Conservation (phyloP, 2,329 filamentous ascomycete species). For the Paraphoma sp. region DNA sequence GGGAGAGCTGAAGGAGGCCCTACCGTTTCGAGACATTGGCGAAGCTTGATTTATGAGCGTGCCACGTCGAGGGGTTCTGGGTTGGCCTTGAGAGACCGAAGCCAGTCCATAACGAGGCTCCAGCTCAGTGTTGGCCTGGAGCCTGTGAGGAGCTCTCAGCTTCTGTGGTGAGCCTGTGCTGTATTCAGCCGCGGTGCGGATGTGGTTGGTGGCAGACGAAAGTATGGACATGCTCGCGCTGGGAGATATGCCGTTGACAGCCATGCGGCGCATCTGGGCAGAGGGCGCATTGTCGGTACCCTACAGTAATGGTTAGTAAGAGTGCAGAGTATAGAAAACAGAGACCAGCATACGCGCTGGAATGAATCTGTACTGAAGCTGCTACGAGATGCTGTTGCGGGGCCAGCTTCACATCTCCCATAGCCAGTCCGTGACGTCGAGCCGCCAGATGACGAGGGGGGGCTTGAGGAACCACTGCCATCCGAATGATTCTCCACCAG, state of each 20-base stretch:
- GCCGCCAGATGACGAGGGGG: conserved; percentile 15
- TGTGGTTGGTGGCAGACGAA: not conserved
- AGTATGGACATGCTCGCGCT: not conserved
- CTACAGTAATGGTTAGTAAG: not conserved
- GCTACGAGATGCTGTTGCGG: conserved; percentile 5
- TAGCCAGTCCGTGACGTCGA: conserved; percentile 10
- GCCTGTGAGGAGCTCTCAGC: not conserved
- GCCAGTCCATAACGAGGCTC: not conserved
- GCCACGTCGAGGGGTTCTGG: conserved; percentile 2
- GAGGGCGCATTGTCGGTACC: not conserved
- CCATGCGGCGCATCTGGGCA: not conserved
- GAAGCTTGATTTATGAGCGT: conserved; percentile 6
- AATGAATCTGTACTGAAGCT: not conserved
- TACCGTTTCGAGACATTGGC: conserved; percentile 3
- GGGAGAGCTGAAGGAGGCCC: conserved; percentile 7
- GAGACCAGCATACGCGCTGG: not conserved
- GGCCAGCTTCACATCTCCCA: not conserved
- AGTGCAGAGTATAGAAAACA: not conserved
- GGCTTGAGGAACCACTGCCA: conserved; percentile 14
- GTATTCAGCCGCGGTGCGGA: conserved; percentile 1
- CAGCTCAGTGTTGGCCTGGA: not conserved
- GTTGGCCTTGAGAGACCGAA: too few relatives aligned
- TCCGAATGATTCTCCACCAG: conserved; percentile 9
- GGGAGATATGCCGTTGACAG: conserved; percentile 4
- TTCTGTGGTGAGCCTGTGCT: conserved; percentile 9